Evolutionary conservation across 2,329 filamentous ascomycete genomes (phyloP).

Genomic region (Capronia americana): DNA sequence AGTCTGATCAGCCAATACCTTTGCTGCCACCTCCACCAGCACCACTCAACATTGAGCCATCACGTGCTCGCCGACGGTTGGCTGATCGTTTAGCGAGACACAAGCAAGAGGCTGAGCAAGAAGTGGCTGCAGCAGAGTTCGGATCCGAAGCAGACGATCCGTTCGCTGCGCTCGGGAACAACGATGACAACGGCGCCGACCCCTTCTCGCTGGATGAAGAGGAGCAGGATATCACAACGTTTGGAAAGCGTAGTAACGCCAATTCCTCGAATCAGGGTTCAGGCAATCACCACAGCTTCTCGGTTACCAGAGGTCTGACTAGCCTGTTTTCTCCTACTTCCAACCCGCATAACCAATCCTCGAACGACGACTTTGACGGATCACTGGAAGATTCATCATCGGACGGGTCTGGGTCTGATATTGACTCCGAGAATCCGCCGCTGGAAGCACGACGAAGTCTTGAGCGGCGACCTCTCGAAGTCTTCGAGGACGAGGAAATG

Average conservation of each 20-base stretch:
- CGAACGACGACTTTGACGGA: conserved; percentile 39
- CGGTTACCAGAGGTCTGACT: conserved; percentile 38
- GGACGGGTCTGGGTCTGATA: conserved; percentile 37
- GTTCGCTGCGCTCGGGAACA: conserved; percentile 48
- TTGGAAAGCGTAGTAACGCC: conserved; percentile 37
- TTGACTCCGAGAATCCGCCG: conserved; percentile 35
- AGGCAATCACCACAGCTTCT: conserved; percentile 44
- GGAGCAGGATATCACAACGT: conserved; percentile 41
- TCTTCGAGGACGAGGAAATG: conserved; percentile 62
- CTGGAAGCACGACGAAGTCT: conserved; percentile 48
- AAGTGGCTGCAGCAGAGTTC: conserved; percentile 40
- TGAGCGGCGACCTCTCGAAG: conserved; percentile 62
- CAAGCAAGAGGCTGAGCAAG: conserved; percentile 54
- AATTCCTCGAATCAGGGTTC: conserved; percentile 25
- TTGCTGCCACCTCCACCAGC: conserved; percentile 66
- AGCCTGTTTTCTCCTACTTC: conserved; percentile 36
- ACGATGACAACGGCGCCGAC: conserved; percentile 45
- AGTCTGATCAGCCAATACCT: conserved; percentile 51
- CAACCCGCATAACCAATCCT: conserved; percentile 12
- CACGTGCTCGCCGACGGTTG: conserved; percentile 84
- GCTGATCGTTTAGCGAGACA: conserved; percentile 83
- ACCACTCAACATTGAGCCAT: conserved; percentile 83
- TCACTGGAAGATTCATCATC: conserved; percentile 39
- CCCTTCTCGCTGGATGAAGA: conserved; percentile 40
- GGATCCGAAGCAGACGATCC: conserved; percentile 41